These are phyloP conservation scores for Clavispora santaluciae DNA, from an alignment of 805 yeast species.

Conservation along the genomic window DNA sequence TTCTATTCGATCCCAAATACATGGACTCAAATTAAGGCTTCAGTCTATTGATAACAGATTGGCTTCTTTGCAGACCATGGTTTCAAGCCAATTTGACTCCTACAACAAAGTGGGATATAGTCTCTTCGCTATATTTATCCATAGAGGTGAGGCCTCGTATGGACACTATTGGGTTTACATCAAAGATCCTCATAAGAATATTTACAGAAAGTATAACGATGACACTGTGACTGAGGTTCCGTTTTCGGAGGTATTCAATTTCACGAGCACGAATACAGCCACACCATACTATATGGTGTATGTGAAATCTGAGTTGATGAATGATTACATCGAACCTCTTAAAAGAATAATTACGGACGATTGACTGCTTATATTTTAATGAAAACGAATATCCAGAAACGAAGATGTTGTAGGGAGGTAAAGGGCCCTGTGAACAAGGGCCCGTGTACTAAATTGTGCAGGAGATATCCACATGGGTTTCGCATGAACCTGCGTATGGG, in stretches of 20 bases:
- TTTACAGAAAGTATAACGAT: conserved; percentile 90
- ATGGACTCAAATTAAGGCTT: conserved; percentile 43
- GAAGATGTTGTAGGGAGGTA: too few relatives aligned
- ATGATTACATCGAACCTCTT: conserved; percentile 58
- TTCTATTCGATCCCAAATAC: conserved; percentile 44
- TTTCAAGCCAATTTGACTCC: conserved; percentile 57
- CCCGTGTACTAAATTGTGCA: not conserved
- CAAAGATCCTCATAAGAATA: conserved; percentile 59
- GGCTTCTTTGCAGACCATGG: conserved; percentile 39
- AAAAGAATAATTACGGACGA: conserved; percentile 35
- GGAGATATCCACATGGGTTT: not conserved
- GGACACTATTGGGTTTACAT: conserved; percentile 98
- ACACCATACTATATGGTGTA: conserved; percentile 93
- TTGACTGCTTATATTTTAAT: too few relatives aligned
- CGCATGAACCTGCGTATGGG: not conserved
- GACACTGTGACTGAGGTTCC: conserved; percentile 86
- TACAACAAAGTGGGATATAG: conserved; percentile 68
- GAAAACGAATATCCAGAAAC: too few relatives aligned
- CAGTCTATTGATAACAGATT: conserved; percentile 38
- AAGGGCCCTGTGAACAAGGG: too few relatives aligned
- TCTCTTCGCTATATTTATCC: conserved; percentile 88
- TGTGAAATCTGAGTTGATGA: conserved; percentile 56
- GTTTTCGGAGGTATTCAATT: conserved; percentile 60
- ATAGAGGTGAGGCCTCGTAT: conserved; percentile 91
- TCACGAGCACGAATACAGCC: conserved; percentile 68